These are phyloP conservation scores for Lobosporangium transversale DNA, from an alignment of 192 early-diverging fungal species.

Conservation along the genomic window DNA sequence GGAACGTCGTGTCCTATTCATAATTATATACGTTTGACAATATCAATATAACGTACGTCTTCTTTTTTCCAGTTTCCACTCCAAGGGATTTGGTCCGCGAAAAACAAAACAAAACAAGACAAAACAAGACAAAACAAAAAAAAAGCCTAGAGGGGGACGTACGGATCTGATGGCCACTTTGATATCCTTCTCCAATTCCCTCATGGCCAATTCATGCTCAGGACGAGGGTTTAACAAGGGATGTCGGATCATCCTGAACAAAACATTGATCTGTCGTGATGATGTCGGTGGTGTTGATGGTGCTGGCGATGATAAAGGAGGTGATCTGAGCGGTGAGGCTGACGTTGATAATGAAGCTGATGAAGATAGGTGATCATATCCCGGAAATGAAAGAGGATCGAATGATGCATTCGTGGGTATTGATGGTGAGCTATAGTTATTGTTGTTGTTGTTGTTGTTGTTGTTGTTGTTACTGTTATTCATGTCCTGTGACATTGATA, in stretches of 20 bases:
- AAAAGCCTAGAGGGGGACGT: not conserved
- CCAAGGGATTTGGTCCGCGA: not conserved
- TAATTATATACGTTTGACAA: too few species aligned
- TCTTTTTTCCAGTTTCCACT: too few species aligned
- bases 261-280: not conserved
- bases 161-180: slow-evolving; percentile 54
- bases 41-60: too few species aligned
- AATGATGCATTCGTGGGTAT: too few species aligned
- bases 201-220: not conserved
- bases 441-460: too few species aligned
- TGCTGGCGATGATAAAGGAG: not conserved
- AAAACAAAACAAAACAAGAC: not conserved
- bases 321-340: too few species aligned
- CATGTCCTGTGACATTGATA: not conserved
- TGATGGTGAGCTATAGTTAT: too few species aligned
- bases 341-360: too few species aligned
- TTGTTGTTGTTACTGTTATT: too few species aligned
- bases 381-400: too few species aligned
- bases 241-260: slow-evolving; percentile 7
- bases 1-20: slow-evolving; percentile 28
- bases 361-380: too few species aligned
- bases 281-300: not conserved
- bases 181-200: not conserved
- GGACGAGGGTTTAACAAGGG: not conserved
- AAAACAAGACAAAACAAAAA: slow-evolving; percentile 3